Evolutionary conservation across 2,329 filamentous ascomycete species (phyloP), one percentile per base, ranked within the genome.

Genomic region (Phialemoniopsis sp.): DNA sequence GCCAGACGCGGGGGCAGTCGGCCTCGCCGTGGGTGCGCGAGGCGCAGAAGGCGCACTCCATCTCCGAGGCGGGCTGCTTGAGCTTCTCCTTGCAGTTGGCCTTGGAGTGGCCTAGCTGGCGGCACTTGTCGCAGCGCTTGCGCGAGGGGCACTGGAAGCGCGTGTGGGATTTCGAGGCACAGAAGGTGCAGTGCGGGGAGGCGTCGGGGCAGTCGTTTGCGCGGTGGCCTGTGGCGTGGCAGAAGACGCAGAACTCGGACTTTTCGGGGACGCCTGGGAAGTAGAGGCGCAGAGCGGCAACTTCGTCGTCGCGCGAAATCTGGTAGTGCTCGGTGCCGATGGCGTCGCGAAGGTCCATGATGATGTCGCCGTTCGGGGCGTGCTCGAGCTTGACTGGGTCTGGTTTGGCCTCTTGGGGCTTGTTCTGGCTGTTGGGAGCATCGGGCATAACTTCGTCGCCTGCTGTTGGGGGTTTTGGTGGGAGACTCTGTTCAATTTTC

Each of bases 31-130:
- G 85, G 8, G 71, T 64, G 4, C 52, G 46, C 7, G 70, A 70
- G 30, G 63, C 63, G 57, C 85, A 89, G 28, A 80, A 64, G 10
- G 76, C 75, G 54, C 85, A 89, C 40, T 82, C 78, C 13, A 68
- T 68, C 45, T 70, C 71, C 13, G 37, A 46, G 13, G 47, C 39
- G 6, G 70, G 62, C 37, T 72, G 47, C 3, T 59, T 56, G 32
- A 85, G 66, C 44, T 78, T 78, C 45, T 83, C 78, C 3, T 58
- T 50, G 52, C 84, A 88, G 8, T 60, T 48, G 1, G 57, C 49
- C 14, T 61, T 58, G 37, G 52, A 49, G 51, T 89, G 85, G 9
- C 83, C 84, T 32, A 74, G 64, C 56, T 82, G 76, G 35, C 68
- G 72, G 57, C 85, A 88, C 52, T 78, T 80, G 36, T 50, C 54